Evolutionary conservation across 2,329 filamentous ascomycete genomes (phyloP), one percentile per base, ranked within the genome.

Genomic region (Hansfordia pulvinata): DNA sequence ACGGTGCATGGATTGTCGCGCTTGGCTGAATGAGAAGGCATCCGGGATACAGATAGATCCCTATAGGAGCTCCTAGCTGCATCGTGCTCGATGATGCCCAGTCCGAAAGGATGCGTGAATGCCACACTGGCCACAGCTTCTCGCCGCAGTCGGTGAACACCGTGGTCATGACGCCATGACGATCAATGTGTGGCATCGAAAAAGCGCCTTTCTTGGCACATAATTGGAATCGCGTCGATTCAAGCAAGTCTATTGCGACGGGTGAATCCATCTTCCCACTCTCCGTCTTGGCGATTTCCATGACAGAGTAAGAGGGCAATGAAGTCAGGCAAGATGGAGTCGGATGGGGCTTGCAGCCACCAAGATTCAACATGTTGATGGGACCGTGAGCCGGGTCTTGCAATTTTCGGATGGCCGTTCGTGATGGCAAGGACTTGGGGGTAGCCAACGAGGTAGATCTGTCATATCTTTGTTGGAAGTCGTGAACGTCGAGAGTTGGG

Each of bases 121-220:
- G 25, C 25, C 25, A 26, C 10, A 12, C 19, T 4, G 12, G 10
- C 25, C 25, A 26, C 10, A 26, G 25, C n/a, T 26, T 26, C 11
- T 6, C 6, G 6, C 25, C 25, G 6, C 14, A 17, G 10, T 26
- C 25, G 10, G 12, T 26, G n/a, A 19, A 26, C 3, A 26, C 25
- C n/a, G 25, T 26, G 3, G 25, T 26, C 2, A 20, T 5, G 6
- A 26, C 17, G 9, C 25, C 25, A 11, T 13, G 25, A 8, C n/a
- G 25, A 11, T 26, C 25, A n/a, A 26, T 26, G 15, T 26, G 25
- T 8, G 25, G 17, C 18, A 26, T 2, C 17, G 25, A 26, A 11
- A 26, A 20, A 7, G 17, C 25, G 5, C 23, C 23, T 4, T 10
- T 9, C 13, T 25, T 25, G 8, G 9, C 23, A 16, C 23, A 25